Conservation (phyloP, 1,284 basidiomycete species). For the Ganoderma meredithae region DNA sequence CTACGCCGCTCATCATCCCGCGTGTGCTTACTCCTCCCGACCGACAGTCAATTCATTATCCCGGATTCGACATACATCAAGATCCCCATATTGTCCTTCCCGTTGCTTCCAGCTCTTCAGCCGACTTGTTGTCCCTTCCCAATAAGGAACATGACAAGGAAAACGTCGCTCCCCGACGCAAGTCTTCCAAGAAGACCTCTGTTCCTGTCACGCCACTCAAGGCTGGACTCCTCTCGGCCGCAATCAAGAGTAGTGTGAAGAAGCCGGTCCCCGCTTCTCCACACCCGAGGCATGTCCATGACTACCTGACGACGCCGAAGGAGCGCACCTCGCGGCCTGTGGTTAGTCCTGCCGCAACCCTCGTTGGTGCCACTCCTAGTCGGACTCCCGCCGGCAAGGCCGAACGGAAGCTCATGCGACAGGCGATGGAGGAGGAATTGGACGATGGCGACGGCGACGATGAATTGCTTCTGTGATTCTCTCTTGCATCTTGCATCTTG, state of each 20-base stretch:
- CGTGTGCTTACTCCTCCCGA: slow-evolving; percentile 56
- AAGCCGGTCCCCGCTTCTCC: slow-evolving; percentile 29
- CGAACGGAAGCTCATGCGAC: slow-evolving; percentile 30
- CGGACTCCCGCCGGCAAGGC: slow-evolving; percentile 29
- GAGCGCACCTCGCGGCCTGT: slow-evolving; percentile 12
- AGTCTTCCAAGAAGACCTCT: slow-evolving; percentile 21
- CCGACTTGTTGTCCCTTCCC: slow-evolving; percentile 30
- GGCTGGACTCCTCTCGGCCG: slow-evolving; percentile 27
- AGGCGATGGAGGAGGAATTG: slow-evolving; percentile 32
- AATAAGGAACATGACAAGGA: slow-evolving; percentile 58
- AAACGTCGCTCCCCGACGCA: slow-evolving; percentile 49
- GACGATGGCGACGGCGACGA: slow-evolving; percentile 30
- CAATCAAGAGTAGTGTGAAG: slow-evolving; percentile 12
- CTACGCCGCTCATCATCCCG: slow-evolving; percentile 43
- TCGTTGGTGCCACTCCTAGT: slow-evolving; percentile 24
- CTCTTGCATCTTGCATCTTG: neutral
- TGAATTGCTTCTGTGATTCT: slow-evolving; percentile 18
- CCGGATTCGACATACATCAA: slow-evolving; percentile 70
- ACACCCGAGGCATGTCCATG: slow-evolving; percentile 30
- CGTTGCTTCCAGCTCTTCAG: slow-evolving; percentile 11
- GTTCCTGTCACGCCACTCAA: slow-evolving; percentile 26
- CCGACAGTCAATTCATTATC: slow-evolving; percentile 72
- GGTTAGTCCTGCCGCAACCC: slow-evolving; percentile 16
- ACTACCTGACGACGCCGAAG: slow-evolving; percentile 28
- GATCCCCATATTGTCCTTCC: slow-evolving; percentile 54